phyloP scores from a whole-genome alignment of 2,329 filamentous ascomycete species.

The Huntiella bhutanensis region DNA sequence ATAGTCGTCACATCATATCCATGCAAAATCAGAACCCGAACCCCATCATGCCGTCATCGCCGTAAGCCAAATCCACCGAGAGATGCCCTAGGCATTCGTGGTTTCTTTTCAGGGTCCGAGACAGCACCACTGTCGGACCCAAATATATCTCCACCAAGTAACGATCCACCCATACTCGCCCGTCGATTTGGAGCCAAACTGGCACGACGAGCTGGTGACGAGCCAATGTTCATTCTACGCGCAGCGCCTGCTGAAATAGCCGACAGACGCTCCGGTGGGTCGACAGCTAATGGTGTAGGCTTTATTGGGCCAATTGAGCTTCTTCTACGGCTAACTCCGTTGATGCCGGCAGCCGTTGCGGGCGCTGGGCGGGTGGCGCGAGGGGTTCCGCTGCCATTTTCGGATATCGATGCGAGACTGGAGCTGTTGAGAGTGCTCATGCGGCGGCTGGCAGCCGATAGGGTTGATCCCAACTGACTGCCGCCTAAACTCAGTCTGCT shows the following conservation, averaged over 20 bases:
- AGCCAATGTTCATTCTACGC: slow-evolving; percentile 35
- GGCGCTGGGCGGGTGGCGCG: neutral
- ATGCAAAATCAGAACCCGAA: neutral
- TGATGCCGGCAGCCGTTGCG: slow-evolving; percentile 2
- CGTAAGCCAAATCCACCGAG: neutral
- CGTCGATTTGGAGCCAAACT: slow-evolving; percentile 11
- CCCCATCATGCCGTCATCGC: neutral
- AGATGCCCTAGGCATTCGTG: neutral
- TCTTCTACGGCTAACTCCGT: slow-evolving; percentile 28
- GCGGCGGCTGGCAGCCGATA: neutral
- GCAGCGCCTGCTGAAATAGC: slow-evolving; percentile 35
- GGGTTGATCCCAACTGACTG: neutral
- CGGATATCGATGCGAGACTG: slow-evolving; percentile 26
- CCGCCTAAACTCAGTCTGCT: neutral
- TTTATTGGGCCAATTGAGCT: slow-evolving; percentile 31
- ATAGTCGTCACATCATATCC: neutral
- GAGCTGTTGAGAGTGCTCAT: slow-evolving; percentile 17
- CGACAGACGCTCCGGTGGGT: slow-evolving; percentile 22
- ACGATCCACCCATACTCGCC: slow-evolving; percentile 19
- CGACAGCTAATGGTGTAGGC: slow-evolving; percentile 34
- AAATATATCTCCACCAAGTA: slow-evolving; percentile 2
- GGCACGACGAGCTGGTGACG: slow-evolving; percentile 2
- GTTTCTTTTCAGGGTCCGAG: slow-evolving; percentile 15
- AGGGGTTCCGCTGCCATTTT: slow-evolving; percentile 25
- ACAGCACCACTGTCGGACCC: slow-evolving; percentile 20